Percentiles rank a stretch among this genome's conserved stretches.
Evolutionary conservation across 495 filamentous ascomycete genomes (phyloP).

Genomic region (Talaromyces thailandensis): DNA sequence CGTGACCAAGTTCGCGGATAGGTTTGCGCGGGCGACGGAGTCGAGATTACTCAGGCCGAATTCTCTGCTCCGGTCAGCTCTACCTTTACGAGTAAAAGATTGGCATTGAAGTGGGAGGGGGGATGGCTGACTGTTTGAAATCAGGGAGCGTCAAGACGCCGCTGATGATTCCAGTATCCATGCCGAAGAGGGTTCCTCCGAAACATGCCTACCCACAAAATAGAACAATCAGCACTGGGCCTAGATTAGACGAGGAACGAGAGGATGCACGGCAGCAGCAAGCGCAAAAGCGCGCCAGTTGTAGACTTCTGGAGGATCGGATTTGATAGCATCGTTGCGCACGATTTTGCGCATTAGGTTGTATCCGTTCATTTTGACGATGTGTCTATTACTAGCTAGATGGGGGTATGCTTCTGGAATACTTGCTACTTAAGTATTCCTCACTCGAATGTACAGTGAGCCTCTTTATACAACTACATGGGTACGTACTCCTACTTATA

Average conservation of each 20-base stretch:
- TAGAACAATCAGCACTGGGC: not conserved
- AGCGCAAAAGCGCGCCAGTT: conserved; percentile 66
- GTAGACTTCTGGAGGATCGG: conserved; percentile 67
- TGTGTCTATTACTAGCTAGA: not conserved
- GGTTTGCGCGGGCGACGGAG: conserved; percentile 27
- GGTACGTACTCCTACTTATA: not conserved
- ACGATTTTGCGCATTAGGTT: conserved; percentile 53
- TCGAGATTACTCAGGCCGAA: conserved; percentile 24
- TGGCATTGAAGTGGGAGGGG: not conserved
- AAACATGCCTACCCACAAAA: conserved; percentile 53
- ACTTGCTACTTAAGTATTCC: not conserved
- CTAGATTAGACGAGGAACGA: not conserved
- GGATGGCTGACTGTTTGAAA: conserved; percentile 42
- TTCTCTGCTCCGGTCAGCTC: conserved; percentile 3
- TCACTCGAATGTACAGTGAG: not conserved
- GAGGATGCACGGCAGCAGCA: conserved; percentile 52
- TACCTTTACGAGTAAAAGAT: not conserved
- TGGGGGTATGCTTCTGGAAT: not conserved
- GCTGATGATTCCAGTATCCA: conserved; percentile 65
- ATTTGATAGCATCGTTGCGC: conserved; percentile 71
- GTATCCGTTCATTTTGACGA: not conserved
- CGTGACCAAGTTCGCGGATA: conserved; percentile 49
- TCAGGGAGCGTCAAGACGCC: conserved; percentile 55
- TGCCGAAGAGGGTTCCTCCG: conserved; percentile 64
- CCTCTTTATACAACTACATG: not conserved